Conservation (phyloP, 2,329 filamentous ascomycete genomes). For the Arthrobotrys sinensis region DNA sequence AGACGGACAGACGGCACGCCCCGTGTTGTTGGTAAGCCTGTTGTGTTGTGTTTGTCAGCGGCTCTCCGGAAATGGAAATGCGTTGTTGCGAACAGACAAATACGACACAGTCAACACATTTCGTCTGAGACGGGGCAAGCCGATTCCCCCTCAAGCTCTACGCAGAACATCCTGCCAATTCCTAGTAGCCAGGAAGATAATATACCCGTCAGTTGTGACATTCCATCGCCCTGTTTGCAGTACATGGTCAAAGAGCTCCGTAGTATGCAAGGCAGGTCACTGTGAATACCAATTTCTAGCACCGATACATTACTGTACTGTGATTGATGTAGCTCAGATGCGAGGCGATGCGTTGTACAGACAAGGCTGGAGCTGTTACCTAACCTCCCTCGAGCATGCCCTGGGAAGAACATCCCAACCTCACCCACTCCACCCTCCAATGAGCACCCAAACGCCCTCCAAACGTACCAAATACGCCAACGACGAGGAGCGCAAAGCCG, state of each 20-base stretch:
- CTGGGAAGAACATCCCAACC: conserved; percentile 20
- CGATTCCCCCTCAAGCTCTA: too few relatives aligned
- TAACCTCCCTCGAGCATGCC: conserved; percentile 1
- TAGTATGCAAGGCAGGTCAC: too few relatives aligned
- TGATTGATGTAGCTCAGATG: too few relatives aligned
- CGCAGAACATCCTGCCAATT: too few relatives aligned
- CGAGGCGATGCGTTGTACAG: conserved; percentile 10
- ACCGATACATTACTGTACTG: too few relatives aligned
- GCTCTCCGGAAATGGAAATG: conserved; percentile 6
- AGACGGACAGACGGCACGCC: not conserved
- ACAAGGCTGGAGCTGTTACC: conserved; percentile 9
- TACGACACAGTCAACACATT: conserved; percentile 18
- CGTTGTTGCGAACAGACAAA: not conserved
- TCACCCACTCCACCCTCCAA: conserved; percentile 20
- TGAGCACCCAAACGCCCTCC: conserved; percentile 48
- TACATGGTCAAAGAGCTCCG: too few relatives aligned
- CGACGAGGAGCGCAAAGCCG: conserved; percentile 58
- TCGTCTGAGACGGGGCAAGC: not conserved
- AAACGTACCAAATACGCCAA: conserved; percentile 55
- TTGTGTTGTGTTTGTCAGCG: conserved; percentile 20
- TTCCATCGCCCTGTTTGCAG: too few relatives aligned
- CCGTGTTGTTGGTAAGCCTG: conserved; percentile 1
- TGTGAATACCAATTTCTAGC: too few relatives aligned
- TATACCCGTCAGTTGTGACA: too few relatives aligned
- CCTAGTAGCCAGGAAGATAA: too few relatives aligned